phyloP scores from a whole-genome alignment of 148 eudicot species.

The Silene uniflora region DNA sequence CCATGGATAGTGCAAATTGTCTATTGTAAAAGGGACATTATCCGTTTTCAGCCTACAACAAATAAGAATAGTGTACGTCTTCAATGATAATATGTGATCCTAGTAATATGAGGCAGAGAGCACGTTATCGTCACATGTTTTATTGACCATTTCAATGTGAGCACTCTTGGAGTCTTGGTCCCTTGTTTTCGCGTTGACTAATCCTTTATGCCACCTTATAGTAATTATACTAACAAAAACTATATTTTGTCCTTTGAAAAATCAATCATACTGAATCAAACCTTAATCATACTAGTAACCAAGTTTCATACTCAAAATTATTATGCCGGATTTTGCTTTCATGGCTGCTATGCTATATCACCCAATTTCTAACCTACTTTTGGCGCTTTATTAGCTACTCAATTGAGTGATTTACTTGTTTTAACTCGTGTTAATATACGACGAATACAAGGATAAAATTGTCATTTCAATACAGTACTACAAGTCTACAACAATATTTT shows the following conservation, averaged over 20 bases:
- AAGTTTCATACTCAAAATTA: background rate
- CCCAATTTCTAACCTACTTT: conserved; percentile 3
- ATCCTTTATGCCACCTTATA: background rate
- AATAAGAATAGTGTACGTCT: no score
- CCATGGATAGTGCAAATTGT: no score
- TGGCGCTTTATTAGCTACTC: background rate
- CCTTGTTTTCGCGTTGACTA: background rate
- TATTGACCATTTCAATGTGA: conserved; percentile 7
- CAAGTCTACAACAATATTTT: no score
- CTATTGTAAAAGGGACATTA: no score
- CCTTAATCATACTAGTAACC: no score
- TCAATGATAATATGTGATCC: no score
- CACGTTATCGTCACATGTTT: conserved; percentile 12
- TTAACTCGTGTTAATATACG: conserved; percentile 8
- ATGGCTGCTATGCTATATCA: background rate
- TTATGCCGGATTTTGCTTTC: background rate
- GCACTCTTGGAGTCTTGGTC: background rate
- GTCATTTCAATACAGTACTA: no score
- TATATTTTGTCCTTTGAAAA: no score
- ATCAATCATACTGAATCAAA: no score
- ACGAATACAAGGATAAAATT: no score
- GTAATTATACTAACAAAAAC: no score
- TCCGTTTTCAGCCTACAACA: no score
- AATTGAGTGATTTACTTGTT: background rate
- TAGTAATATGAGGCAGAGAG: background rate